Evolutionary conservation across 345 rosid genomes (phyloP).

Genomic region (Murraya koenigii): DNA sequence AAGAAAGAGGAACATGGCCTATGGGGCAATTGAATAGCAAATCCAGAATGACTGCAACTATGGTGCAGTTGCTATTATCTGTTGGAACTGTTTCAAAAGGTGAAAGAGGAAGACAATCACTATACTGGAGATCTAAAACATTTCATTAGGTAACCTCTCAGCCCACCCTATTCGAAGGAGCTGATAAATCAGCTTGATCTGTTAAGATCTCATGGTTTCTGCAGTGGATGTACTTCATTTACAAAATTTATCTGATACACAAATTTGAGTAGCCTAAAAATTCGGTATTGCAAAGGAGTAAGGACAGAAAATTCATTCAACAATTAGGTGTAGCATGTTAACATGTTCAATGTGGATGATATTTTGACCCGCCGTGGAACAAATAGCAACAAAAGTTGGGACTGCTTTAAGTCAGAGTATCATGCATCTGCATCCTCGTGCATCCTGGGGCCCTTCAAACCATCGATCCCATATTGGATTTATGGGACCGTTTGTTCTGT

Average conservation of each 20-base stretch:
- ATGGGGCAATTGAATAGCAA: neutral
- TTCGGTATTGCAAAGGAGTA: conserved; percentile 12
- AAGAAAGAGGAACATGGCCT: neutral
- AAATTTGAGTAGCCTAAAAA: conserved; percentile 9
- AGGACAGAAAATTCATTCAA: conserved; percentile 7
- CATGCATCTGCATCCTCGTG: conserved; percentile 58
- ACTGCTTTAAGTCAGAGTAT: conserved; percentile 46
- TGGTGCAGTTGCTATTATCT: neutral
- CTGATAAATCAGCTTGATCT: neutral
- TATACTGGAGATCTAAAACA: no score
- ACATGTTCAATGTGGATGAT: conserved; percentile 12
- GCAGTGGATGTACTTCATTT: conserved; percentile 7
- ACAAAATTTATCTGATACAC: conserved; percentile 20
- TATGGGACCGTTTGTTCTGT: conserved; percentile 65
- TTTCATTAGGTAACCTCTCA: no score
- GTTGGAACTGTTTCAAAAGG: neutral
- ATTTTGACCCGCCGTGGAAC: conserved; percentile 8
- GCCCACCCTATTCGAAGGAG: neutral
- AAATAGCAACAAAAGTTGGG: conserved; percentile 23
- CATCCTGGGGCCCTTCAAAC: conserved; percentile 71
- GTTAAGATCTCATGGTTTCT: conserved; percentile 11
- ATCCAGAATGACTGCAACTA: neutral
- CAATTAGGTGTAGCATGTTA: conserved; percentile 19
- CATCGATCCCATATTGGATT: conserved; percentile 68
- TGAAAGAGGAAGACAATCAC: no score